Evolutionary conservation across 2,329 filamentous ascomycete species (phyloP), one percentile per base, ranked within the genome.

Genomic region (Pestalotiopsis sp.): DNA sequence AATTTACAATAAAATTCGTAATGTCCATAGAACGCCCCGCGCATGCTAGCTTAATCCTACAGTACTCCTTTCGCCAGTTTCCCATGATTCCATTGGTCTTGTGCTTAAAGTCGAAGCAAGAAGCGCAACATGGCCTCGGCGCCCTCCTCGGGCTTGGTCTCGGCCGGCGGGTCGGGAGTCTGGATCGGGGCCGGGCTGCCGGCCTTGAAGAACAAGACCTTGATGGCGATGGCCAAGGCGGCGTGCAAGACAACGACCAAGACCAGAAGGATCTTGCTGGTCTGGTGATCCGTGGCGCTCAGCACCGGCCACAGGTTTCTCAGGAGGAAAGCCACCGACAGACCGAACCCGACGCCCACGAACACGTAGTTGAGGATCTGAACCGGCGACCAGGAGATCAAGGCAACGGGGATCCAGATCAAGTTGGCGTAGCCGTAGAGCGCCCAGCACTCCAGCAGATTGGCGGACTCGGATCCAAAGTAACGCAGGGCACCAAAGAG

Each of bases 381-480:
- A 74, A 98, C 84, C 66, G 92, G 92, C 72, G 92, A 95, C 93
- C 95, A 98, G 78, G 92, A 94, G 73, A 98, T 93, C 71, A 97
- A 83, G 62, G 96, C 95, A 58, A 99, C 95, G 2, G 92, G 93
- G 74, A 99, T 95, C 96, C 96, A 99, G 77, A 99, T 93, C 76
- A 99, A 85, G 83, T 99, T 99, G 68, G 92, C 90, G 84, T 99
- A 99, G 67, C 96, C 96, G 81, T 98, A 99, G 45, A 99, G 85
- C 69, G 94, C 93, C 90, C 93, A 95, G 85, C 94, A 97, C 84
- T 99, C 96, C 73, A 99, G 88, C 69, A 99, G 84, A 81, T 97
- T 97, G 71, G 95, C 95, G 68, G 90, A 93, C 79, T 97, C 94
- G 80, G 93, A 96, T 68, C 95, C 95, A 81, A 97, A 98, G 91